These are phyloP conservation scores for Heritiera fomes DNA, from an alignment of 345 rosid genomes.

Conservation along the genomic window DNA sequence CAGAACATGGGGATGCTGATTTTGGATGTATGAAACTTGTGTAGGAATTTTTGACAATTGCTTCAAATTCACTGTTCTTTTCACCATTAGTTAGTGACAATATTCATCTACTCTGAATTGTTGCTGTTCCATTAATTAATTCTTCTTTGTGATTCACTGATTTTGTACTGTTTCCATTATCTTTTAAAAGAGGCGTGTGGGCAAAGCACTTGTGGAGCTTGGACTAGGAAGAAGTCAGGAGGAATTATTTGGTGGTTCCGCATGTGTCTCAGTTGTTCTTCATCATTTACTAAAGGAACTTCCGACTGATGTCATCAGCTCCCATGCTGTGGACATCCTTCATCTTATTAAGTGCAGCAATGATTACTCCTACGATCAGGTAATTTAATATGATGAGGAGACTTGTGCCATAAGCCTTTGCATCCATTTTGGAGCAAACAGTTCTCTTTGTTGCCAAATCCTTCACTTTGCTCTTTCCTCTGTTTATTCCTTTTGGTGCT, in stretches of 20 bases:
- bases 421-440: neutral
- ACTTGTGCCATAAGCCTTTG: slow-evolving; percentile 13
- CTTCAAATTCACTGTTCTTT: neutral
- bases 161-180: slow-evolving; percentile 24
- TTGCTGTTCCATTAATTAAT: neutral
- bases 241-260: slow-evolving; percentile 38
- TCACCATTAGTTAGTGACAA: neutral
- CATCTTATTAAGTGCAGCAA: slow-evolving; percentile 64
- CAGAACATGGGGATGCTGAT: neutral
- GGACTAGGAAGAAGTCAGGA: slow-evolving; percentile 57
- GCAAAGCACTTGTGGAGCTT: slow-evolving; percentile 56
- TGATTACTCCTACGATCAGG: slow-evolving; percentile 77
- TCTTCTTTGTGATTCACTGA: slow-evolving; percentile 26
- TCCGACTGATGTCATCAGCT: slow-evolving; percentile 60
- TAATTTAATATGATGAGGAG: slow-evolving; percentile 27
- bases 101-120: neutral
- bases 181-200: slow-evolving; percentile 46
- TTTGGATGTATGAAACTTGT: slow-evolving; percentile 5
- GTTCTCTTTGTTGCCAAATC: slow-evolving; percentile 1
- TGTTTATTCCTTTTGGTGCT: neutral
- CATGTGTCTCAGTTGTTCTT: slow-evolving; percentile 69
- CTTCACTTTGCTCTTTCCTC: neutral
- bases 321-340: slow-evolving; percentile 63
- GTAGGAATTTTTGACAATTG: slow-evolving; percentile 5
- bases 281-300: slow-evolving; percentile 80